These are phyloP conservation scores for Yarrowia sp. DNA, from an alignment of 805 yeast species.

Conservation along the genomic window DNA sequence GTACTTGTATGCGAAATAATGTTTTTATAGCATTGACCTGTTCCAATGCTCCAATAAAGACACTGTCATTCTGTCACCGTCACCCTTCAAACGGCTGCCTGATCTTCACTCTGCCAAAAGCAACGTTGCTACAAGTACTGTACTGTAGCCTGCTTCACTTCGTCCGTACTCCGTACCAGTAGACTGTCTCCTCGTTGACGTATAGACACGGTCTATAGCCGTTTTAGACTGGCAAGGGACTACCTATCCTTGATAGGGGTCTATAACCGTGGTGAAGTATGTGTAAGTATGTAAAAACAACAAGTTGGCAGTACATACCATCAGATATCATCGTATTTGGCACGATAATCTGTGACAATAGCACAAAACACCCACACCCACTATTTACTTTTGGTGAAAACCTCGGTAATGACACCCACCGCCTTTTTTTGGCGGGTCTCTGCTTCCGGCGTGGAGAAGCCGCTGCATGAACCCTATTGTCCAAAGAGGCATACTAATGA, in stretches of 20 bases:
- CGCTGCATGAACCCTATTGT: constrained; percentile 6
- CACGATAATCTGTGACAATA: no score
- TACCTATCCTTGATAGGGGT: neutral
- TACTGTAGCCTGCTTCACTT: no score
- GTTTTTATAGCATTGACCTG: no score
- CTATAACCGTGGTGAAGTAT: no score
- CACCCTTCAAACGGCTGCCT: constrained; percentile 1
- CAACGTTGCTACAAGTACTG: neutral
- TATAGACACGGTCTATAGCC: neutral
- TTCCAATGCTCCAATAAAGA: no score
- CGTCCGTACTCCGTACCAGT: no score
- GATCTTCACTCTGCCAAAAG: constrained; percentile 5
- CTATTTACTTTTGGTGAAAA: neutral
- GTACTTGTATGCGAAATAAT: no score
- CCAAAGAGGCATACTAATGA: constrained; percentile 11
- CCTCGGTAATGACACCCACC: constrained; percentile 21
- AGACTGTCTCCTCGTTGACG: neutral
- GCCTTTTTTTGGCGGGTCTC: neutral
- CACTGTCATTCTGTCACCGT: no score
- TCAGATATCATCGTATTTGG: no score
- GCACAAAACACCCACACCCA: no score
- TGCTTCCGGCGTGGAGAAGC: constrained; percentile 7
- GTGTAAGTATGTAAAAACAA: no score
- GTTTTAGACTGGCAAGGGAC: constrained; percentile 1
- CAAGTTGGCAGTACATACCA: no score